Base-by-base conservation (phyloP, 441 rosid genomes). In the Gossypium trilobum region DNA sequence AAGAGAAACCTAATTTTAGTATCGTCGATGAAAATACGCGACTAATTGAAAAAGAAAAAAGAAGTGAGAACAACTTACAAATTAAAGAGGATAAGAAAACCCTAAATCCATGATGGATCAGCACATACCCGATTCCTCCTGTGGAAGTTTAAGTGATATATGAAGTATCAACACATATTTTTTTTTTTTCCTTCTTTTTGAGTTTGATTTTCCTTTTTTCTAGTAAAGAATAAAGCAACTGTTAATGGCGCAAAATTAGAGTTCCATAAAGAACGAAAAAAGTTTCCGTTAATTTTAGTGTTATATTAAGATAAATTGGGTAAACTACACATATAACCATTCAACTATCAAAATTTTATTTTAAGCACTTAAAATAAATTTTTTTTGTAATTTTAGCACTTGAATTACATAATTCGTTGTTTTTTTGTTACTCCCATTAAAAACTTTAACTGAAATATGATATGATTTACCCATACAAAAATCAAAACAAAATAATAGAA, bases 61-160 rank as follows among this genome's bases (percentile, higher is more conserved):
- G 11, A 54, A 14, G 4, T 5, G 4, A 39, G 13, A 29, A 4
- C 10, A 71, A 79, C 89, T 86, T 75, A 87, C 89, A 48, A 75
- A 82, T 82, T 62, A 57, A 74, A 64, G 8, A 57, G 50, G 73
- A 61, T 17, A 67, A 52, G 72, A 33, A 66, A 77, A 68, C 66
- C 51, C 78, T 27, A 78, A 68, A 77, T 75, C 77, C 89, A 86
- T 82, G 50, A 74, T 81, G 61, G 56, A 72, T 73, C 61, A 70
- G 72, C 20, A 1, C 61, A 56, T 33, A 70, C 22, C 11, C 52
- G 17, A 14, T 23, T 29, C 27, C 68, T 42, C 60, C 61, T 27
- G 50, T 56, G 73, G 56, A 7, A 14, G 51, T 39, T 19, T 61
- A 31, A 63, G 67, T 61, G 25, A 36, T 6, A 16, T 33, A 0